Evolutionary conservation across 306 rosid species (phyloP).

Genomic region (Ochetophila trinervis): DNA sequence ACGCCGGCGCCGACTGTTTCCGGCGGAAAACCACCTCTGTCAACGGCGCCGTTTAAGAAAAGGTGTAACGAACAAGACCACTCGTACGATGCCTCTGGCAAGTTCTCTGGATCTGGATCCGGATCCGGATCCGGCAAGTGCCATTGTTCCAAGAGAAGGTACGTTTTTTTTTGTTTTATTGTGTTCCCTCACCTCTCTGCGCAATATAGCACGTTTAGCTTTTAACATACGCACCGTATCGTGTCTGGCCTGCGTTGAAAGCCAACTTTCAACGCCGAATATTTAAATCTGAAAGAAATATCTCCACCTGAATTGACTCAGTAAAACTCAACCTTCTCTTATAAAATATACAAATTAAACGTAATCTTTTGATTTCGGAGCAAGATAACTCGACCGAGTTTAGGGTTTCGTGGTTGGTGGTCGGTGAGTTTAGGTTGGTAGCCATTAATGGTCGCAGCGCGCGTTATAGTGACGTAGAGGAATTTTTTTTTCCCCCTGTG

Average conservation of each 20-base stretch:
- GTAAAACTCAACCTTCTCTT: background rate
- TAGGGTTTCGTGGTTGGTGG: background rate
- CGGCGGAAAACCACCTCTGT: conserved; percentile 64
- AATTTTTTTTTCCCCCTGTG: conserved; percentile 8
- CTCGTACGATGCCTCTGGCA: conserved; percentile 58
- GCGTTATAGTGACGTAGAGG: conserved; percentile 39
- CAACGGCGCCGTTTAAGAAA: conserved; percentile 47
- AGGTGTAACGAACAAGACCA: conserved; percentile 65
- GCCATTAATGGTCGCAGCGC: conserved; percentile 29
- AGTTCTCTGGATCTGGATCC: conserved; percentile 48
- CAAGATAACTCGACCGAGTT: background rate
- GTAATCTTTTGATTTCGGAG: background rate
- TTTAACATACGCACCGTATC: background rate
- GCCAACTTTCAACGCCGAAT: background rate
- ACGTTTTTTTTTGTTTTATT: background rate
- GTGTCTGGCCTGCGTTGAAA: no score
- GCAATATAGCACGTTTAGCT: conserved; percentile 3
- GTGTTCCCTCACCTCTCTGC: background rate
- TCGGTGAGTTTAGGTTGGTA: conserved; percentile 43
- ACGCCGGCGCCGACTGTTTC: conserved; percentile 39
- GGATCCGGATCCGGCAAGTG: conserved; percentile 60
- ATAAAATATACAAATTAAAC: no score
- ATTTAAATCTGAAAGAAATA: background rate
- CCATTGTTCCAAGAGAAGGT: conserved; percentile 89
- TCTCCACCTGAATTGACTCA: conserved; percentile 21